Evolutionary conservation across 805 yeast genomes (phyloP).

Genomic region (Kodamaea leandrae): DNA sequence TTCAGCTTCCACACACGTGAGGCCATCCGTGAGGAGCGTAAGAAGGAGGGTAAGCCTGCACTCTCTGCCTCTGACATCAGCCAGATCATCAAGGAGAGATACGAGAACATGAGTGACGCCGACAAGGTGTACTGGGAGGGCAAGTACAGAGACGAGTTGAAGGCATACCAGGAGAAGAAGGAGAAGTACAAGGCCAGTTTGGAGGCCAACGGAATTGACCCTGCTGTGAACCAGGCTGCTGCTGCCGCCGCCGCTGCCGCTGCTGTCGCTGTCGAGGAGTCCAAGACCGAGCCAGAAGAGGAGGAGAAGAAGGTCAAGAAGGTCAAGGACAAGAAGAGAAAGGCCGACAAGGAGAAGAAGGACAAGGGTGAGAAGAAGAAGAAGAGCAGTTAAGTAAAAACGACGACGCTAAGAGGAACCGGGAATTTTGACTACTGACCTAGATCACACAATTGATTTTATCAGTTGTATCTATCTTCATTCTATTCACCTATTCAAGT

Average conservation of each 20-base stretch:
- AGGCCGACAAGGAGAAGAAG: slow-evolving; percentile 14
- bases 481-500: too few relatives aligned
- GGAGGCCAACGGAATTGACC: slow-evolving; percentile 17
- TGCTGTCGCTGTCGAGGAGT: slow-evolving; percentile 1
- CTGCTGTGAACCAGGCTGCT: slow-evolving; percentile 13
- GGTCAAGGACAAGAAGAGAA: slow-evolving; percentile 14
- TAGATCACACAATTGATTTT: too few relatives aligned
- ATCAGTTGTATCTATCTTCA: too few relatives aligned
- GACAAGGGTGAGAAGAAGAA: slow-evolving; percentile 19
- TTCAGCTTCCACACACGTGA: slow-evolving; percentile 75
- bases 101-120: slow-evolving; percentile 65
- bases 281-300: slow-evolving; percentile 8
- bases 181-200: slow-evolving; percentile 35
- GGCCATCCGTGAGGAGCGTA: slow-evolving; percentile 66
- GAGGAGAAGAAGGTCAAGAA: slow-evolving; percentile 17
- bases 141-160: slow-evolving; percentile 48
- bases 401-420: too few relatives aligned
- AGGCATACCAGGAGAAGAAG: slow-evolving; percentile 29
- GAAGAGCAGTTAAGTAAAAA: slow-evolving; percentile 8
- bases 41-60: slow-evolving; percentile 53
- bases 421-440: too few relatives aligned
- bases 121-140: slow-evolving; percentile 73
- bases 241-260: slow-evolving; percentile 14
- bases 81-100: slow-evolving; percentile 70
- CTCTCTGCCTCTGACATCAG: slow-evolving; percentile 76